These are phyloP conservation scores for Saccharomycopsis vini DNA, from an alignment of 805 yeast species.

Conservation along the genomic window DNA sequence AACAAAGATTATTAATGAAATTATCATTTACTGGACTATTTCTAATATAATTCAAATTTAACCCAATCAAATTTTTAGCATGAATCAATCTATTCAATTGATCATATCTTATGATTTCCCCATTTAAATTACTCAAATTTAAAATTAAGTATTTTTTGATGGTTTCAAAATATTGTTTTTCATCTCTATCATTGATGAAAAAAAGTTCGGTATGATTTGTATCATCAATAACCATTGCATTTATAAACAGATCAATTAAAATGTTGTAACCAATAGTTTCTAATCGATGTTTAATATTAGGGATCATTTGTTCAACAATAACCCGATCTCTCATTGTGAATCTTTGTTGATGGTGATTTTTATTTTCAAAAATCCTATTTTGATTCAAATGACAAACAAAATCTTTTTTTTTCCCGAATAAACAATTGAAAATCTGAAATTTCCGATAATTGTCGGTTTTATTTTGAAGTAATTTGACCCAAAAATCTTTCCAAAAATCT, in stretches of 20 bases:
- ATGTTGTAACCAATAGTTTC: conserved; percentile 7
- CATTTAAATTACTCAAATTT: not conserved
- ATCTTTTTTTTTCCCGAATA: conserved; percentile 1
- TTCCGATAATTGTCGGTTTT: not conserved
- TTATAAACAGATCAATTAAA: not conserved
- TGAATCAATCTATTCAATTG: not conserved
- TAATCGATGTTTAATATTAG: conserved; percentile 3
- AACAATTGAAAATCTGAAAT: not conserved
- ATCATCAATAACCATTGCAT: not conserved
- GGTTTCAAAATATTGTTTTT: not conserved
- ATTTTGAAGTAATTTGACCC: not conserved
- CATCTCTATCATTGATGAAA: not conserved
- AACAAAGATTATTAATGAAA: not conserved
- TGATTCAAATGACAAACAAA: conserved; percentile 1
- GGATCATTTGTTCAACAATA: not conserved
- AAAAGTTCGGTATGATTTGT: not conserved
- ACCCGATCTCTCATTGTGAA: not conserved
- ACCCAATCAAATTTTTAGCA: not conserved
- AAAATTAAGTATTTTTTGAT: not conserved
- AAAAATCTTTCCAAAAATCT: not conserved
- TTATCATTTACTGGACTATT: not conserved
- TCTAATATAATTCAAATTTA: not conserved
- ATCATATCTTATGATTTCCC: not conserved
- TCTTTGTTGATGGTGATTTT: not conserved
- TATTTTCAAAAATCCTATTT: not conserved